These are phyloP conservation scores for Malania oleifera DNA, from an alignment of 164 flowering plant genomes.

Conservation along the genomic window DNA sequence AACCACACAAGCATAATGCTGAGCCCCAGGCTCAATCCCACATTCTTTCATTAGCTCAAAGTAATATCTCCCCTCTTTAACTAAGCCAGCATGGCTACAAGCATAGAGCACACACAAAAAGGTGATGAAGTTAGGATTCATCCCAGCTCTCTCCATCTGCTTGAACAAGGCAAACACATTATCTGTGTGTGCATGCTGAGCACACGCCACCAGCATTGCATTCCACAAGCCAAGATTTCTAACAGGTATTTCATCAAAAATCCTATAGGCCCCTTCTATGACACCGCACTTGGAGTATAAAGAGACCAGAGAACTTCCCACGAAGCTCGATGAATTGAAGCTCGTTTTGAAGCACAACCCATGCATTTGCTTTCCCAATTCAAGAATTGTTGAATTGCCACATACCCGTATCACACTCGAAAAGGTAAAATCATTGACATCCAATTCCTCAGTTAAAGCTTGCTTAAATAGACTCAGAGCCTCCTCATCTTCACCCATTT, in stretches of 20 bases:
- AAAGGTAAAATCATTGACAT: constrained; percentile 81
- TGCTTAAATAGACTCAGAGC: constrained; percentile 66
- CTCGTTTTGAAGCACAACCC: constrained; percentile 63
- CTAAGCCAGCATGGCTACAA: constrained; percentile 87
- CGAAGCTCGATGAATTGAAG: constrained; percentile 58
- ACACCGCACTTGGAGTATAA: constrained; percentile 80
- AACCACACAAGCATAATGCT: constrained; percentile 78
- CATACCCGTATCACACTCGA: constrained; percentile 77
- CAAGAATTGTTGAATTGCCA: constrained; percentile 56
- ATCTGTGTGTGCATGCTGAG: constrained; percentile 71
- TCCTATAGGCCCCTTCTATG: constrained; percentile 49
- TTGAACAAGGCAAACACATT: constrained; percentile 47
- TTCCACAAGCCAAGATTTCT: constrained; percentile 91
- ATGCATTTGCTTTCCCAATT: constrained; percentile 74
- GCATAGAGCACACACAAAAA: constrained; percentile 74
- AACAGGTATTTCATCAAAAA: constrained; percentile 46
- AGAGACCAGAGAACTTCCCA: constrained; percentile 73
- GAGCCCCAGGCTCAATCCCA: constrained; percentile 69
- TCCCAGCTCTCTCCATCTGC: constrained; percentile 44
- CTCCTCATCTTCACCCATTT: constrained; percentile 65
- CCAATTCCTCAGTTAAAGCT: constrained; percentile 49
- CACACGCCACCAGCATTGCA: constrained; percentile 74
- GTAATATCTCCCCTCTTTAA: constrained; percentile 58
- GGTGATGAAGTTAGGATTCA: constrained; percentile 79
- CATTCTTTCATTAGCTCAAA: constrained; percentile 57